Evolutionary conservation across 805 yeast genomes (phyloP), one percentile per base, ranked within the genome.

Genomic region (Yamadazyma akitaensis): DNA sequence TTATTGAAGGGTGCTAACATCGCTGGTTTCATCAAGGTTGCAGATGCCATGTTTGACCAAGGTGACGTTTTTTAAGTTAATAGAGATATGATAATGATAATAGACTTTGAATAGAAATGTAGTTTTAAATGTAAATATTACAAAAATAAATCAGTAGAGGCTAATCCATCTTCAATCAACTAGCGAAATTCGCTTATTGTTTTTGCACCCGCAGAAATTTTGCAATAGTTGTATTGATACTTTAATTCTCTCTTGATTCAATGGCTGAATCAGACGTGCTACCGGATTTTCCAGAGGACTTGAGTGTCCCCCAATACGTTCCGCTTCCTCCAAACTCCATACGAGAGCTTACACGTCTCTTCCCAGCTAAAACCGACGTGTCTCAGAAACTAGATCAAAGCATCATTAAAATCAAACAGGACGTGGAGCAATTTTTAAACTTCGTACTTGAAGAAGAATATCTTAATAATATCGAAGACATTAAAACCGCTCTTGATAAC

Each of bases 21-120:
- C 77, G 97, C 98, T 57, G 97, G 97, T 73, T 92, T 92, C 84
- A 82, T 91, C 68, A 92, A 92, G 82, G 99, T 92, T 63, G 97
- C 96, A 59, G 94, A 88, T 60, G 98, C 97, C 62, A 92, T 92
- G 99, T 85, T 86, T 67, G 96, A 80, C 79, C 96, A 88, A 72
- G 99, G 98, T 77, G 97, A 92, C 60, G 82, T 74, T 41, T 75
- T 61, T 53, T 73, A 71, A 62, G 33, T n/a, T 16, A 8, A 33
- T 31, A 35, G 26, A 30, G 40, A 43, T 37, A 43, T 30, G 39
- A 43, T 35, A 30, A 34, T 31, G 43, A 40, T 19, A 19, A 40
- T 40, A 40, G 43, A 40, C 43, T 14, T 19, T 14, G 31, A 30
- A 13, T 40, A 26, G n/a, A 16, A 12, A 19, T 39, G 33, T 25